Evolutionary conservation across 305 asterid species (phyloP), one percentile per base, ranked within the genome.

Genomic region (Fraxinus albicans): DNA sequence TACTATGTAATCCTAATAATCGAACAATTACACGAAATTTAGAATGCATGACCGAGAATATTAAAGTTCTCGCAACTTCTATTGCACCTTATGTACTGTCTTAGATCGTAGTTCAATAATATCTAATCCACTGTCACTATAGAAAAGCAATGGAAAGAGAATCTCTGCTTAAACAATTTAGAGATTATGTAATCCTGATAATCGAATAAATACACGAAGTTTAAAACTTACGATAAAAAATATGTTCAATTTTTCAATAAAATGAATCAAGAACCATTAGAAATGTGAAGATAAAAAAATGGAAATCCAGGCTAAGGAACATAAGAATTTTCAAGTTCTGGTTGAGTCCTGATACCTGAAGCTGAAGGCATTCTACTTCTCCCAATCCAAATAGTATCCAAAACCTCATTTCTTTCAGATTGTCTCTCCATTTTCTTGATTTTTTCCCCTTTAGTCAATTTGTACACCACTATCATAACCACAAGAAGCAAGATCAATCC

Each of bases 331-430:
- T 94, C 99, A 88, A 95, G 89, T 78, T 73, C 87, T 65, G 99
- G 97, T 80, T 89, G 94, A 42, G 98, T 95, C 86, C 98, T 93
- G 83, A 93, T 92, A 83, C 89, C 90, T 77, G 94, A 80, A 83
- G 98, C 99, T n/a, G 87, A 40, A 73, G 94, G 96, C 98, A 95
- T 89, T 90, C 91, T 94, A 84, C 97, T 94, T 21, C 75, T 81
- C 12, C 98, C 97, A 88, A 95, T 83, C 98, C 98, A 94, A 47
- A 84, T 73, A 19, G 89, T 72, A 33, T 83, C 94, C 86, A 95
- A 85, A 31, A 76, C 89, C 77, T 92, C 99, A 80, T 90, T 89
- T 73, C 79, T 89, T 53, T 88, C 98, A 38, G 97, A 85, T 73
- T 86, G 81, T 79, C 34, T 94, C 87, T 90, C 96, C 98, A 95